phyloP scores from a whole-genome alignment of 345 rosid genomes.

The Noccaea bulbosa region DNA sequence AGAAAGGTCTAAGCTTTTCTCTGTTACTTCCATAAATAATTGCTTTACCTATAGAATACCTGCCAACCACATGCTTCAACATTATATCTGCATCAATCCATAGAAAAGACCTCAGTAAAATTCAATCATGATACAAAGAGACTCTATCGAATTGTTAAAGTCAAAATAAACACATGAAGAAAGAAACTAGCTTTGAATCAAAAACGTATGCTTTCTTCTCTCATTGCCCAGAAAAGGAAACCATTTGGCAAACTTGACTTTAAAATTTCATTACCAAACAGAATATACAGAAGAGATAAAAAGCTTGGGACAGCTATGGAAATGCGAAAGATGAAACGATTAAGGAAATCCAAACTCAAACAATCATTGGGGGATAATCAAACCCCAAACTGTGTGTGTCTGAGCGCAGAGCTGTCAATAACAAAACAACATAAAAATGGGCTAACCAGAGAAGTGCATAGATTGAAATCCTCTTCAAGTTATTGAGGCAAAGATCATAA shows the following conservation, averaged over 20 bases:
- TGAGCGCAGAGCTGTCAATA: conserved; percentile 36
- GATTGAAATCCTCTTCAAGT: too few species aligned
- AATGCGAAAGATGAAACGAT: too few species aligned
- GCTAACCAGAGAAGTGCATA: background rate
- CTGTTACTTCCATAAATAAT: conserved; percentile 33
- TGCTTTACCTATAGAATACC: conserved; percentile 40
- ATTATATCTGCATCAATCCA: conserved; percentile 37
- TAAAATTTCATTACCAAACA: background rate
- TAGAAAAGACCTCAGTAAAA: background rate
- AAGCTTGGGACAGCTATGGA: background rate
- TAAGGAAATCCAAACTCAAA: background rate
- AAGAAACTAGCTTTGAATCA: conserved; percentile 6
- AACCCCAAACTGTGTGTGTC: background rate
- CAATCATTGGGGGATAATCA: conserved; percentile 7
- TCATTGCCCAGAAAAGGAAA: background rate
- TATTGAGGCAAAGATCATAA: background rate
- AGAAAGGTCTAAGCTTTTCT: conserved; percentile 49
- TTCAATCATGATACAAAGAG: background rate
- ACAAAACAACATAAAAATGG: background rate
- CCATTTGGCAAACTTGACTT: background rate
- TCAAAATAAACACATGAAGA: background rate
- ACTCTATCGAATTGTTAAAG: too few species aligned
- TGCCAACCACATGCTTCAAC: conserved; percentile 58
- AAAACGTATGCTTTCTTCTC: background rate
- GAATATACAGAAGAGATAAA: background rate